Evolutionary conservation across 1,284 basidiomycete species (phyloP).

Genomic region (Macrocystidia cucumis): DNA sequence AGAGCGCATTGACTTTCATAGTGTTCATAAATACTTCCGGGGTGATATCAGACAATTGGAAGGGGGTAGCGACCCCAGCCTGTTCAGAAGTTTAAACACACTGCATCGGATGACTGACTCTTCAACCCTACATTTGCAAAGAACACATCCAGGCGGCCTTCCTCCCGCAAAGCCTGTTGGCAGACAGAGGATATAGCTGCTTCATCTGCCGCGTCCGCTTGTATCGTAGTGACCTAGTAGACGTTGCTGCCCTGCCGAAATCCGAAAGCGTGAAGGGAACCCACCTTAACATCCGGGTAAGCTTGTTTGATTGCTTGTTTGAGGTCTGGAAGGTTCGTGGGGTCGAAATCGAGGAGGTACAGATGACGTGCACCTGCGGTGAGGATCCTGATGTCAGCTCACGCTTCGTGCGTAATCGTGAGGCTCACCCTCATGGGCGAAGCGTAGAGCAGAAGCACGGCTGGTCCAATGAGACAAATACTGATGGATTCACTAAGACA

Average conservation of each 20-base stretch:
- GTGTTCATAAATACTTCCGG: conserved; percentile 66
- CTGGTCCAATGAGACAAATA: conserved; percentile 25
- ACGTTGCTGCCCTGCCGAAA: conserved; percentile 3
- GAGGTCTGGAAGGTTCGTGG: conserved; percentile 65
- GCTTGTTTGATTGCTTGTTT: conserved; percentile 57
- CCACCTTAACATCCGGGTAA: conserved; percentile 79
- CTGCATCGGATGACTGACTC: neutral
- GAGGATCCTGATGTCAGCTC: neutral
- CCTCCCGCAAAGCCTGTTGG: conserved; percentile 67
- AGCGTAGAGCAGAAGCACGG: conserved; percentile 68
- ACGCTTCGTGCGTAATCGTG: conserved; percentile 1
- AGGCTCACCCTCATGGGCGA: conserved; percentile 71
- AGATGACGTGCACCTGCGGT: conserved; percentile 75
- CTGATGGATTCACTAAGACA: conserved; percentile 5
- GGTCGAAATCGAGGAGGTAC: conserved; percentile 77
- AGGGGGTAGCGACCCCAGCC: conserved; percentile 54
- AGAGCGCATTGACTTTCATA: conserved; percentile 78
- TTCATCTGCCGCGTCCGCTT: conserved; percentile 83
- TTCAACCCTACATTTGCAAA: conserved; percentile 74
- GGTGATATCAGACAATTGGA: conserved; percentile 48
- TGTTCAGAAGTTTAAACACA: conserved; percentile 18
- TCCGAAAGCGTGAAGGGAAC: neutral
- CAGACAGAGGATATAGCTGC: conserved; percentile 64
- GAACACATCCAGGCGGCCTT: conserved; percentile 87
- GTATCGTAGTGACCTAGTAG: conserved; percentile 58